Percentiles rank a stretch among this genome's conserved stretches.
These are phyloP conservation scores for Asterochloris erici DNA, from an alignment of 139 green algal species.

Conservation along the genomic window DNA sequence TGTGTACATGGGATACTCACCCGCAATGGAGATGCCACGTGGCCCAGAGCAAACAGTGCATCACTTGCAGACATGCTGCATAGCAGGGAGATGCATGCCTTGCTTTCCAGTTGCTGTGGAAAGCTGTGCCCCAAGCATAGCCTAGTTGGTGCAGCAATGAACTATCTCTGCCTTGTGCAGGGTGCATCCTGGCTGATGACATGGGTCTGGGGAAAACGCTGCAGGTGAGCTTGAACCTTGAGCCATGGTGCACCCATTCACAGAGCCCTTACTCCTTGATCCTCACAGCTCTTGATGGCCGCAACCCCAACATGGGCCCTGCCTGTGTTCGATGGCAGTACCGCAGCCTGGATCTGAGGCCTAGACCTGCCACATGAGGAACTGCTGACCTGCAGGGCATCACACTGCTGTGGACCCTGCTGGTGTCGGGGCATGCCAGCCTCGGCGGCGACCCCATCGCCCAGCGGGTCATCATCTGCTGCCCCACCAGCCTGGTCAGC, in stretches of 20 bases:
- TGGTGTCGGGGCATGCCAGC: conserved; percentile 53
- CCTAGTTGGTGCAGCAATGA: too few species aligned
- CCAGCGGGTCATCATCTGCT: conserved; percentile 90
- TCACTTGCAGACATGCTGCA: not conserved
- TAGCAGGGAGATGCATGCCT: not conserved
- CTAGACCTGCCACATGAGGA: too few species aligned
- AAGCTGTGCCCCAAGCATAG: too few species aligned
- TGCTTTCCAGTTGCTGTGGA: too few species aligned
- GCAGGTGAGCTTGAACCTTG: conserved; percentile 42
- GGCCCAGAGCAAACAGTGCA: not conserved
- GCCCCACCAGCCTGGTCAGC: conserved; percentile 93
- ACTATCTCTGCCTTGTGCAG: conserved; percentile 15
- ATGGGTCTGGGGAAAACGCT: conserved; percentile 90
- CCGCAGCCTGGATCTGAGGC: too few species aligned
- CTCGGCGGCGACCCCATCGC: conserved; percentile 72
- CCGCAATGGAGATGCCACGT: too few species aligned
- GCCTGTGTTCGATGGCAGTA: too few species aligned
- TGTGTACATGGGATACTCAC: too few species aligned
- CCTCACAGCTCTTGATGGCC: too few species aligned
- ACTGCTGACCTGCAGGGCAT: conserved; percentile 48
- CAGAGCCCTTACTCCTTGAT: too few species aligned
- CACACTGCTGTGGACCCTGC: conserved; percentile 93
- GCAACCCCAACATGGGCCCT: conserved; percentile 11
- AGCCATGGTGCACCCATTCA: too few species aligned
- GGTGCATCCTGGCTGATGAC: conserved; percentile 96